Evolutionary conservation across 225 moss, liverwort and hornwort species (phyloP).

Genomic region (Ulota crispa): DNA sequence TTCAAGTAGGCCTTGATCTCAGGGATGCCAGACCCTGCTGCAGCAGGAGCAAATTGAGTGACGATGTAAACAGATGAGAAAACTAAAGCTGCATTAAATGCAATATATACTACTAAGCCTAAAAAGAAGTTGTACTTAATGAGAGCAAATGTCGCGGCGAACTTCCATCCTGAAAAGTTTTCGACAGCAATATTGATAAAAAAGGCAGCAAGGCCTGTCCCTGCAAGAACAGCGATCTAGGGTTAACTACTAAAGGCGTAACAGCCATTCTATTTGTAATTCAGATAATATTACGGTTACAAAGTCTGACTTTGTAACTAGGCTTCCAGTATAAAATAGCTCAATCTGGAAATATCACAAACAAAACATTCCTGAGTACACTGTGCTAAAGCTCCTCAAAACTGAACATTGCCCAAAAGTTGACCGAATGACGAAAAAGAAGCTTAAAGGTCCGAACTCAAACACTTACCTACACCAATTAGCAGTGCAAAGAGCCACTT

Average conservation of each 20-base stretch:
- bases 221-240: constrained; percentile 48
- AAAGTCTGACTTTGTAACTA: neutral
- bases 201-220: constrained; percentile 96
- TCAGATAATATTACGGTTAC: neutral
- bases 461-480: constrained; percentile 81
- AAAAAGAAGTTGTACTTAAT: constrained; percentile 86
- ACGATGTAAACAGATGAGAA: constrained; percentile 96
- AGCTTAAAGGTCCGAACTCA: neutral
- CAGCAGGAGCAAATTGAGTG: constrained; percentile 97
- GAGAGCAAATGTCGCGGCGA: constrained; percentile 90
- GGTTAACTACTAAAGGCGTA: neutral
- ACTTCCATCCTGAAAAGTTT: constrained; percentile 99
- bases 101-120: constrained; percentile 81
- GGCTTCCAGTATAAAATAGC: neutral
- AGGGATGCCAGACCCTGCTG: constrained; percentile 98
- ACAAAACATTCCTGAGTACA: neutral
- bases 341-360: constrained; percentile 7
- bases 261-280: neutral
- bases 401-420: neutral
- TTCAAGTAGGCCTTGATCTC: constrained; percentile 99
- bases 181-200: constrained; percentile 99
- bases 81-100: constrained; percentile 88
- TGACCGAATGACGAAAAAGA: neutral
- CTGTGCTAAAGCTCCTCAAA: neutral
- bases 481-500: constrained; percentile 97